Percentiles rank a stretch among this genome's conserved stretches.
These are phyloP conservation scores for Hypoxylon rubiginosum DNA, from an alignment of 2,329 filamentous ascomycete species.

Conservation along the genomic window DNA sequence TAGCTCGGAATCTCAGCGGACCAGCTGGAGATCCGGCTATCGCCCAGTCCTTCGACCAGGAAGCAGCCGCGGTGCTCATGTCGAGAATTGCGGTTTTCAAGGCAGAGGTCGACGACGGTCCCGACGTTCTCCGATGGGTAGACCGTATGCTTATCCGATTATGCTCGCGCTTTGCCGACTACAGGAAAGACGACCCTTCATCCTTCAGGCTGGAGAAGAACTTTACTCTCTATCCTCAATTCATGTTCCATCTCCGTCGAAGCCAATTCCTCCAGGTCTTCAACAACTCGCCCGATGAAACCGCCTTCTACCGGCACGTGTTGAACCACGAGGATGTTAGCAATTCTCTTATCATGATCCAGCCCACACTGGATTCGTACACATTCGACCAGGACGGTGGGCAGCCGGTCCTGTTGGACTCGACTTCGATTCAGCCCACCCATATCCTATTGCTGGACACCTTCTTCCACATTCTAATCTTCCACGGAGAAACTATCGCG, in stretches of 20 bases:
- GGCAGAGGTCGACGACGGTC: slow-evolving; percentile 96
- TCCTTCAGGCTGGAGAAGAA: slow-evolving; percentile 99
- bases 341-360: slow-evolving; percentile 98
- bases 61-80: slow-evolving; percentile 97
- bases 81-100: slow-evolving; percentile 99
- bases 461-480: slow-evolving; percentile 99
- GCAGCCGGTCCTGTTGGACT: slow-evolving; percentile 94
- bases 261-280: slow-evolving; percentile 99
- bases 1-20: slow-evolving; percentile 90
- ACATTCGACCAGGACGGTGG: slow-evolving; percentile 96
- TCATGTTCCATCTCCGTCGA: slow-evolving; percentile 98
- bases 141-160: slow-evolving; percentile 98
- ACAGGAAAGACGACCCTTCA: slow-evolving; percentile 96
- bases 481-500: slow-evolving; percentile 97
- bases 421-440: slow-evolving; percentile 93
- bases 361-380: slow-evolving; percentile 96
- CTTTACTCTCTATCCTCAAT: slow-evolving; percentile 98
- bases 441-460: slow-evolving; percentile 96
- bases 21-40: slow-evolving; percentile 95
- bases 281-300: slow-evolving; percentile 99
- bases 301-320: slow-evolving; percentile 98
- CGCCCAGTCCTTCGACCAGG: slow-evolving; percentile 97
- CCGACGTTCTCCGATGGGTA: slow-evolving; percentile 98
- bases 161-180: slow-evolving; percentile 97
- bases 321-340: slow-evolving; percentile 97